Evolutionary conservation across 2,329 filamentous ascomycete genomes (phyloP), one percentile per base, ranked within the genome.

Genomic region (Verticillium nubilum): DNA sequence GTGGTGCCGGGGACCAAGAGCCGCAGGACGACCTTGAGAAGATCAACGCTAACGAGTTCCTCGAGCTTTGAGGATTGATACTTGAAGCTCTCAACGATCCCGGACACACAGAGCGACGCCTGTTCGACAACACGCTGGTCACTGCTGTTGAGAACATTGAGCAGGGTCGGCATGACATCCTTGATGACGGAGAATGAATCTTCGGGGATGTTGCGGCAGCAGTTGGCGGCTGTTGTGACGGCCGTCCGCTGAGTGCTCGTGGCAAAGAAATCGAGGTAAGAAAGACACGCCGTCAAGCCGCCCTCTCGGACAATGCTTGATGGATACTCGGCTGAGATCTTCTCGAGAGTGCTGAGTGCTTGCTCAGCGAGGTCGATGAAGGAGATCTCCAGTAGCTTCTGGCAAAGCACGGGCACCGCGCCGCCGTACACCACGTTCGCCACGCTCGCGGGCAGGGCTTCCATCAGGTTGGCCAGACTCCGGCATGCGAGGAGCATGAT

Each of bases 331-430:
- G 94, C 86, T 0, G 95, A 99, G 56, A 99, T 97, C 76, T 98
- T 99, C 72, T 98, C 93, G 58, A 99, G 80, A 0, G 95, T 99
- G 77, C 92, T 99, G 56, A 99, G 78, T 60, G 95, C 92, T 77
- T 99, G 96, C 76, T 99, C 95, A 37, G 96, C 96, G 58, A 99
- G 81, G 73, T 99, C 95, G 71, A 99, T 99, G 73, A 94, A 99
- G 62, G 94, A 89, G 53, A 98, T 98, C 74, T 98, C 93, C 62
- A 98, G 81, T 29, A 99, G 81, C 75, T 98, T 99, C 70, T 94
- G 91, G 76, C 95, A 98, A 27, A 99, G 79, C 13, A 99, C 87
- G 2, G 95, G 93, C 5, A 99, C 95, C 33, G 95, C 95, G 56
- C 92, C 92, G n/a, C 93, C 94, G 71, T 98, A 98, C 4, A 98